Evolutionary conservation across 192 early-diverging fungal genomes (phyloP).

Genomic region (Backusella macrospora): DNA sequence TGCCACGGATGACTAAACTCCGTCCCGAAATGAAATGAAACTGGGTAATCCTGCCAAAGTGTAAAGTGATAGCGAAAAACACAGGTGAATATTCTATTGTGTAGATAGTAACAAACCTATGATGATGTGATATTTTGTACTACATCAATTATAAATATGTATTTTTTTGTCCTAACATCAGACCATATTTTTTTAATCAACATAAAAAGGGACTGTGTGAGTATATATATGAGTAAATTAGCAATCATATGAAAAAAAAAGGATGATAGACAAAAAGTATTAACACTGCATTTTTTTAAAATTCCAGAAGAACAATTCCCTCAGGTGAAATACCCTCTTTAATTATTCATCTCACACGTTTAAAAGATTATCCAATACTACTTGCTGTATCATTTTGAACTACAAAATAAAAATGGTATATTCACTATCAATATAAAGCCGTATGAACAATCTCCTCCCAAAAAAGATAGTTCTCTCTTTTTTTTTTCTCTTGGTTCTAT

Average conservation of each 20-base stretch:
- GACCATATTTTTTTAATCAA: constrained; percentile 2
- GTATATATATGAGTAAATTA: background rate
- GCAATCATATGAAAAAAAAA: background rate
- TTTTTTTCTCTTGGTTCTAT: background rate
- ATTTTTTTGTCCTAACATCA: background rate
- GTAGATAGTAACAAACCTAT: background rate
- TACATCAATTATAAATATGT: background rate
- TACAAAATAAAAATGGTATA: background rate
- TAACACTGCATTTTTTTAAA: background rate
- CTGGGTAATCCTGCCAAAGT: background rate
- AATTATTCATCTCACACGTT: background rate
- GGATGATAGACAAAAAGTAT: background rate
- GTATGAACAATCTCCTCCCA: background rate
- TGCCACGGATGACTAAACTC: background rate
- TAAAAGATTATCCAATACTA: background rate
- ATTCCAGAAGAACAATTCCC: background rate
- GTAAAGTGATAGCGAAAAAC: background rate
- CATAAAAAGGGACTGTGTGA: background rate
- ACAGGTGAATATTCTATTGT: background rate
- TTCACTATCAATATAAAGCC: background rate
- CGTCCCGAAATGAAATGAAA: constrained; percentile 6
- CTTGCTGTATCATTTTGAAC: background rate
- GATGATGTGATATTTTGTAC: background rate
- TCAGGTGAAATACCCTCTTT: background rate
- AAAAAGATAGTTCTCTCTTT: background rate